Evolutionary conservation across 345 rosid species (phyloP).

Genomic region (Isatis tinctoria): DNA sequence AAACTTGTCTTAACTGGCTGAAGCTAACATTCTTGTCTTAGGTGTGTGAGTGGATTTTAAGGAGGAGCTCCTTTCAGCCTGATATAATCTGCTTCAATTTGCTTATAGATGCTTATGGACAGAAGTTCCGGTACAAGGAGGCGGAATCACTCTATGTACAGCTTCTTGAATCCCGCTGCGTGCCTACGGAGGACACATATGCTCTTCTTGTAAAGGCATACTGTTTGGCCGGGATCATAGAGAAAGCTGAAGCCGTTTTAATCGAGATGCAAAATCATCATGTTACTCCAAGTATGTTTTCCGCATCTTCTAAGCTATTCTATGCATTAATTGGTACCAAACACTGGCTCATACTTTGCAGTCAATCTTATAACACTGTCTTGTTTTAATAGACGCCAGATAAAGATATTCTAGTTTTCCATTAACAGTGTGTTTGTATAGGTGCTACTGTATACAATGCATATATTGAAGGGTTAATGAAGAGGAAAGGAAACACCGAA

Average conservation of each 20-base stretch:
- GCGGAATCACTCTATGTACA: conserved; percentile 67
- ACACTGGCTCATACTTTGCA: neutral
- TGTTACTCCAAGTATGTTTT: conserved; percentile 68
- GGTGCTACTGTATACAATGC: conserved; percentile 81
- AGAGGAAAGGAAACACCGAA: conserved; percentile 55
- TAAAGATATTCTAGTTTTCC: neutral
- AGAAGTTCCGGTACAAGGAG: conserved; percentile 53
- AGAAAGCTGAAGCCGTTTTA: conserved; percentile 73
- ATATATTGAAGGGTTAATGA: conserved; percentile 74
- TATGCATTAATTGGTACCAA: neutral
- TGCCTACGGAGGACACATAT: conserved; percentile 88
- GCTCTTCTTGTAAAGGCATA: conserved; percentile 82
- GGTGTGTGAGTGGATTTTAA: conserved; percentile 84
- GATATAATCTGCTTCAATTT: conserved; percentile 87
- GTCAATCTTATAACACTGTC: neutral
- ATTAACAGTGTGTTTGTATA: conserved; percentile 17
- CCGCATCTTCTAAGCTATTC: neutral
- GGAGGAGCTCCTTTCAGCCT: conserved; percentile 74
- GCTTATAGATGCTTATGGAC: conserved; percentile 88
- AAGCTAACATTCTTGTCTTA: conserved; percentile 27
- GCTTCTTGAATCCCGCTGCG: conserved; percentile 68
- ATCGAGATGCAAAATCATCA: conserved; percentile 71
- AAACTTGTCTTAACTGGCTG: neutral
- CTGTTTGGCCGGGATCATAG: conserved; percentile 52
- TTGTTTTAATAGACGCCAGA: neutral